A percentile compares a stretch with the other conserved stretches of the same genome.
Evolutionary conservation across 805 yeast genomes (phyloP).

Genomic region (Teunomyces barrocoloradensis): DNA sequence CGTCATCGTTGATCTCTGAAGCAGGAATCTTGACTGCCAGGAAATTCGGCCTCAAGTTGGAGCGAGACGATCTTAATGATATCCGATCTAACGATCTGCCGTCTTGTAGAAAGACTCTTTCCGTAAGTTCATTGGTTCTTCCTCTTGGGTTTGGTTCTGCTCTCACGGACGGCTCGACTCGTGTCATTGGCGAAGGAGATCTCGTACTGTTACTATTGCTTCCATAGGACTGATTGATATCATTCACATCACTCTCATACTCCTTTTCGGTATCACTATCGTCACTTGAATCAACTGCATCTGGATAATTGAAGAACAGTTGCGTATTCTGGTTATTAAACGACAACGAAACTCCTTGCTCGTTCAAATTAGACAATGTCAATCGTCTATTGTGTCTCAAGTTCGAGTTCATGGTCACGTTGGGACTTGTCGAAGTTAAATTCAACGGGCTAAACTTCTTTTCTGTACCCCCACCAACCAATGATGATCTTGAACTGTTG

Average conservation of each 20-base stretch:
- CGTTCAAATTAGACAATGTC: slow-evolving; percentile 65
- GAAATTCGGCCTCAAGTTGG: slow-evolving; percentile 56
- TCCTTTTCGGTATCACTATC: slow-evolving; percentile 24
- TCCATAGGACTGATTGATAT: background rate
- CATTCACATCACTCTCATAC: slow-evolving; percentile 5
- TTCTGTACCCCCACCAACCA: background rate
- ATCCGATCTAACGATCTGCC: slow-evolving; percentile 22
- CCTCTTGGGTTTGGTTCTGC: background rate
- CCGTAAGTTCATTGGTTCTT: background rate
- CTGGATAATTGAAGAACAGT: slow-evolving; percentile 23
- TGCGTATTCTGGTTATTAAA: slow-evolving; percentile 56
- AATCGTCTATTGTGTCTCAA: slow-evolving; percentile 38
- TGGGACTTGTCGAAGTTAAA: slow-evolving; percentile 18
- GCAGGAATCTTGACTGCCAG: slow-evolving; percentile 72
- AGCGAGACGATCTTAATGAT: slow-evolving; percentile 32
- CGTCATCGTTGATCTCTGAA: slow-evolving; percentile 60
- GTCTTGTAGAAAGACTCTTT: background rate
- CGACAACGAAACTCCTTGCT: slow-evolving; percentile 64
- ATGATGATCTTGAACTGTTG: background rate
- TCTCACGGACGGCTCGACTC: background rate
- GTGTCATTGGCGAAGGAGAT: slow-evolving; percentile 1
- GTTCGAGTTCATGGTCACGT: slow-evolving; percentile 12
- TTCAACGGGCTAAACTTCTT: slow-evolving; percentile 24
- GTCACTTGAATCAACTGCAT: slow-evolving; percentile 22
- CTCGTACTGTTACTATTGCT: slow-evolving; percentile 1